These are phyloP conservation scores for Penicillium sp. DNA, from an alignment of 2,329 filamentous ascomycete species.

Conservation along the genomic window DNA sequence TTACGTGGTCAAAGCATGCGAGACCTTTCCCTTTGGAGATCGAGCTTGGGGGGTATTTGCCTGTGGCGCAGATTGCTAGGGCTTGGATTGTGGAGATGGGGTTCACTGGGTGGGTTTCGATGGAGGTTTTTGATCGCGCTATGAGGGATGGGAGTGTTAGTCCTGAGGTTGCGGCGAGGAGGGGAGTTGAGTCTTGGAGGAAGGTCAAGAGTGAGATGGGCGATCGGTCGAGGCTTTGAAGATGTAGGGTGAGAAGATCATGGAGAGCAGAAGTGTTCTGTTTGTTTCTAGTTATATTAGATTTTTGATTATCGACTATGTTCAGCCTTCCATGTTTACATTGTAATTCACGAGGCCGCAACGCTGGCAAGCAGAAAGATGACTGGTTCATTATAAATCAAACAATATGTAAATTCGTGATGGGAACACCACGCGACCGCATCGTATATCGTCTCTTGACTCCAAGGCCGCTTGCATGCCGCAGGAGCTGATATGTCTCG, in stretches of 20 bases:
- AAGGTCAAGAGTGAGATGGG: conserved; percentile 16
- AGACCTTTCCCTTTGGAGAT: conserved; percentile 35
- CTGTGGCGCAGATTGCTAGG: conserved; percentile 28
- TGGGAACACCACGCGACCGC: conserved; percentile 74
- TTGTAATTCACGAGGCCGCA: neutral
- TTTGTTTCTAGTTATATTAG: too few species aligned
- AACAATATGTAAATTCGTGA: conserved; percentile 75
- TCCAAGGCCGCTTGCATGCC: conserved; percentile 66
- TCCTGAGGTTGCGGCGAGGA: conserved; percentile 3
- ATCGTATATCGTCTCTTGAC: conserved; percentile 78
- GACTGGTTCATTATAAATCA: conserved; percentile 31
- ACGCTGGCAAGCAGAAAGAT: neutral
- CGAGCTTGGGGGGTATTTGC: conserved; percentile 28
- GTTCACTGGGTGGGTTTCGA: conserved; percentile 34
- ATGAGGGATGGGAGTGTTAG: conserved; percentile 5
- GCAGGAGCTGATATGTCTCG: conserved; percentile 64
- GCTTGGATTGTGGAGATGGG: conserved; percentile 32
- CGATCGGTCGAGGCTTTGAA: conserved; percentile 1
- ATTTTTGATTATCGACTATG: too few species aligned
- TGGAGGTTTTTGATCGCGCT: conserved; percentile 34
- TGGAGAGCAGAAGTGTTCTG: too few species aligned
- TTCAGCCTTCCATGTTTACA: neutral
- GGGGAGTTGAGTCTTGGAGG: conserved; percentile 20
- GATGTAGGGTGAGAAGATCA: too few species aligned
- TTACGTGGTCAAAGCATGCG: conserved; percentile 33